A percentile compares a stretch with the other conserved stretches of the same genome.
Conservation (phyloP, 106 monocot genomes). For the Dioscorea dumetorum region DNA sequence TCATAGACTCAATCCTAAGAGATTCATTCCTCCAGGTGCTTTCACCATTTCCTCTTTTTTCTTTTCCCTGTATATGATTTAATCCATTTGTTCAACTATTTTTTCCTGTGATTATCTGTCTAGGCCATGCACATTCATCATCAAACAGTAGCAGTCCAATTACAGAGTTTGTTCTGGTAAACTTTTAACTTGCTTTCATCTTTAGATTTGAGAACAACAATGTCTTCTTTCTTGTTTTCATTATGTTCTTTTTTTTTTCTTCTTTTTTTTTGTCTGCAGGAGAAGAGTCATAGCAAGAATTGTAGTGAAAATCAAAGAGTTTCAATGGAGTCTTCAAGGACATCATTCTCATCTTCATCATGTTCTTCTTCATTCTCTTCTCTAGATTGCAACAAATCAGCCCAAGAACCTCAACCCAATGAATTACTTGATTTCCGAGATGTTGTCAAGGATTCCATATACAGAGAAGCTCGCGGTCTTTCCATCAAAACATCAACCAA, state of each 20-base stretch:
- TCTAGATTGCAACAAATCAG: constrained; percentile 50
- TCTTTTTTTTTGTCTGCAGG: constrained; percentile 15
- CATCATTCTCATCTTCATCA: constrained; percentile 72
- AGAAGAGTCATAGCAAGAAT: constrained; percentile 50
- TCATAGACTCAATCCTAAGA: constrained; percentile 15
- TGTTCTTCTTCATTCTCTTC: constrained; percentile 77
- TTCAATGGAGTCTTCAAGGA: constrained; percentile 50
- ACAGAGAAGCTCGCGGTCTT: constrained; percentile 34
- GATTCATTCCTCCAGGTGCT: constrained; percentile 39
- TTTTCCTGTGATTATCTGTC: not conserved
- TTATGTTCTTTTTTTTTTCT: no score
- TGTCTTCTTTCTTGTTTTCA: not conserved
- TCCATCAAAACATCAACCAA: constrained; percentile 33
- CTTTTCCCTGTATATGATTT: not conserved
- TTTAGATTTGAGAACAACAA: not conserved
- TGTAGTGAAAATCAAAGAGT: constrained; percentile 41
- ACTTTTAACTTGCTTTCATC: not conserved
- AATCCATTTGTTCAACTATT: not conserved
- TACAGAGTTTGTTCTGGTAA: constrained; percentile 41
- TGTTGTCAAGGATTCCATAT: constrained; percentile 67
- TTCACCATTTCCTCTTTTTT: not conserved
- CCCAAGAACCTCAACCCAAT: constrained; percentile 24
- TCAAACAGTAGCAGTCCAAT: constrained; percentile 14
- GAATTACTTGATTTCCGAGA: constrained; percentile 48
- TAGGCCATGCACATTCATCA: constrained; percentile 20